Conservation (phyloP, 768 basidiomycete genomes). For the Boletus pseudopeckii region DNA sequence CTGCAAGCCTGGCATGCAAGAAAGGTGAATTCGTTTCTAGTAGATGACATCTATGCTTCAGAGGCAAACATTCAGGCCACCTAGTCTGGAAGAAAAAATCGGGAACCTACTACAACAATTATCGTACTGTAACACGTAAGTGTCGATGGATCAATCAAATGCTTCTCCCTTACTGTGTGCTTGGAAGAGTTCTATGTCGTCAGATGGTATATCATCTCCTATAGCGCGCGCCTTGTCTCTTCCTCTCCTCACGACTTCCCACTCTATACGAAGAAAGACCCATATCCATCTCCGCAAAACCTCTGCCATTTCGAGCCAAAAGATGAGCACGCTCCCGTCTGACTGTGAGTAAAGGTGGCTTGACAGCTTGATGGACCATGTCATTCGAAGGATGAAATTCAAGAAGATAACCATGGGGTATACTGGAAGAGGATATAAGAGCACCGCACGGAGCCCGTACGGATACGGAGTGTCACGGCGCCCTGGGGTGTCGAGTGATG, state of each 20-base stretch:
- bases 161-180: slow-evolving; percentile 11
- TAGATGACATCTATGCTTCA: slow-evolving; percentile 7
- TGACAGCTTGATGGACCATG: slow-evolving; percentile 90
- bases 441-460: slow-evolving; percentile 68
- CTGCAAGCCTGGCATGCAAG: background rate
- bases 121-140: background rate
- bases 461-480: slow-evolving; percentile 39
- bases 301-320: slow-evolving; percentile 89
- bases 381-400: slow-evolving; percentile 86
- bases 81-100: background rate
- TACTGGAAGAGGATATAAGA: slow-evolving; percentile 76
- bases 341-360: slow-evolving; percentile 74
- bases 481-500: slow-evolving; percentile 14
- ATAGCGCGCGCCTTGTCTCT: slow-evolving; percentile 6
- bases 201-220: slow-evolving; percentile 4
- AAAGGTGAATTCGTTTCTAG: background rate
- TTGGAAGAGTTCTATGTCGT: slow-evolving; percentile 15
- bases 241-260: slow-evolving; percentile 78
- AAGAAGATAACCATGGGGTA: slow-evolving; percentile 82
- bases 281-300: slow-evolving; percentile 92
- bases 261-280: slow-evolving; percentile 96
- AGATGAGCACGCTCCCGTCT: slow-evolving; percentile 82
- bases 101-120: slow-evolving; percentile 13
- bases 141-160: slow-evolving; percentile 15
- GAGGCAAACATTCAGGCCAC: slow-evolving; percentile 1